Conservation (phyloP, 2,329 filamentous ascomycete genomes). For the Gaeumannomyces sp. region DNA sequence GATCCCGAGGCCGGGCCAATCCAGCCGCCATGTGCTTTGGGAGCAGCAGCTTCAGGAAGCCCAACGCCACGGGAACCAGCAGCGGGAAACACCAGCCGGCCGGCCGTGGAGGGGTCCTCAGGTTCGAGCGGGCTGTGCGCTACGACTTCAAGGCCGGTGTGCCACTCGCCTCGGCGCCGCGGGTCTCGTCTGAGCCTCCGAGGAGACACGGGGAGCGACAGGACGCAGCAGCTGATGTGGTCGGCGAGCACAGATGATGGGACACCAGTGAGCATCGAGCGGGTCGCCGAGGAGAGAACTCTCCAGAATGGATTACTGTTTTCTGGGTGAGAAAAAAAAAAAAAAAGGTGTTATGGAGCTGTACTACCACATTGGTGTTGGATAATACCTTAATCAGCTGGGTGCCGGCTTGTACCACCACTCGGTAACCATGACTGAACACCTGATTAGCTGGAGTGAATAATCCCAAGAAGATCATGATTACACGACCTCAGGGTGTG, state of each 20-base stretch:
- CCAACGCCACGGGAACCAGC: neutral
- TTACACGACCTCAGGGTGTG: neutral
- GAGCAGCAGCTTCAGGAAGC: neutral
- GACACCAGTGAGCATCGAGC: too few species aligned
- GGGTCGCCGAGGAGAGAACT: too few species aligned
- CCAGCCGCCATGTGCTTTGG: neutral
- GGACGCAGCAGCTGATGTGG: neutral
- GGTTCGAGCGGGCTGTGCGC: constrained; percentile 2
- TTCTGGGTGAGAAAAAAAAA: too few species aligned
- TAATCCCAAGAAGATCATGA: neutral
- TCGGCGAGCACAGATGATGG: neutral
- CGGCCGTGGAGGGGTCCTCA: constrained; percentile 2
- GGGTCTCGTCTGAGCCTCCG: neutral
- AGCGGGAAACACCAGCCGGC: neutral
- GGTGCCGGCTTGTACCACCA: too few species aligned
- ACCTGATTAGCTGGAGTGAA: too few species aligned
- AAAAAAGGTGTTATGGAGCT: too few species aligned
- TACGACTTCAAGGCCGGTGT: constrained; percentile 4
- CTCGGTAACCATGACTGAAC: too few species aligned
- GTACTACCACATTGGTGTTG: too few species aligned
- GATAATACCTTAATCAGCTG: too few species aligned
- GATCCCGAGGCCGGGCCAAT: too few species aligned
- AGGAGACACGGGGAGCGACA: neutral
- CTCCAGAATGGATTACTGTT: too few species aligned
- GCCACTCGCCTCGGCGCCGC: neutral